phyloP scores from a whole-genome alignment of 2,329 filamentous ascomycete species.

The Monosporascus cannonballus region DNA sequence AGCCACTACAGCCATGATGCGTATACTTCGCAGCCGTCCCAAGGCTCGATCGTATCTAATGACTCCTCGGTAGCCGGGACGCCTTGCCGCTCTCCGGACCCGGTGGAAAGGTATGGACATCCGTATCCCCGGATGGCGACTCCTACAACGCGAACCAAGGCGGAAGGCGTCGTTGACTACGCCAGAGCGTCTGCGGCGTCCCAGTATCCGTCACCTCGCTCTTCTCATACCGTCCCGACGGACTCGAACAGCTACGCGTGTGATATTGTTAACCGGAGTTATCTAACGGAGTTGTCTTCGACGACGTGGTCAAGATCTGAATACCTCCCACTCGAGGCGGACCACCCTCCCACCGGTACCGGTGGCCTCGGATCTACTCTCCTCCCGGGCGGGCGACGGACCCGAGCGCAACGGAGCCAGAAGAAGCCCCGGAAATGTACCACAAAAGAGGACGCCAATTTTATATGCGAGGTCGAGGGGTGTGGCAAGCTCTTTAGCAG shows the following conservation, averaged over 20 bases:
- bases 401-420: constrained; percentile 26
- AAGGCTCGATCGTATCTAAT: constrained; percentile 21
- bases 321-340: constrained; percentile 27
- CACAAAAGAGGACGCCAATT: constrained; percentile 64
- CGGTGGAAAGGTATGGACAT: constrained; percentile 24
- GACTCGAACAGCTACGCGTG: constrained; percentile 21
- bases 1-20: constrained; percentile 40
- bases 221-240: constrained; percentile 28
- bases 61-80: constrained; percentile 21
- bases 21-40: constrained; percentile 35
- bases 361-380: constrained; percentile 15
- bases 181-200: constrained; percentile 29
- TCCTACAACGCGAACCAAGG: constrained; percentile 32
- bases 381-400: constrained; percentile 23
- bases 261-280: constrained; percentile 26
- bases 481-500: constrained; percentile 78
- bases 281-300: constrained; percentile 31
- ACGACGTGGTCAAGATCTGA: constrained; percentile 34
- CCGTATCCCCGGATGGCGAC: constrained; percentile 26
- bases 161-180: constrained; percentile 31
- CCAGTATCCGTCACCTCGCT: constrained; percentile 36
- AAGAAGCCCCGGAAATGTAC: constrained; percentile 46
- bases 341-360: constrained; percentile 26
- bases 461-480: constrained; percentile 59
- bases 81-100: constrained; percentile 26